Evolutionary conservation across 441 rosid genomes (phyloP).

Genomic region (Syzygium syzygioides): DNA sequence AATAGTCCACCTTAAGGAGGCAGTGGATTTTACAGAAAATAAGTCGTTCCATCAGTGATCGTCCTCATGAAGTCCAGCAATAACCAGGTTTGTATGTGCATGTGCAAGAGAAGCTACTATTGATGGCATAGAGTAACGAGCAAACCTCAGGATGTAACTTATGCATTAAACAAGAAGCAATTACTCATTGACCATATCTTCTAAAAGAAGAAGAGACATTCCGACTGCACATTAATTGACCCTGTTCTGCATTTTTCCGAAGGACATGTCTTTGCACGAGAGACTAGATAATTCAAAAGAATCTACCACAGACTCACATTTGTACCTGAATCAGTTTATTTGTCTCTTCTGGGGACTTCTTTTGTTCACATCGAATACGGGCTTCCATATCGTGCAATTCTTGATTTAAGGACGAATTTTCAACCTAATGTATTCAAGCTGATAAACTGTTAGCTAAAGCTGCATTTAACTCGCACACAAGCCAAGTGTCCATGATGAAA

Average conservation of each 20-base stretch:
- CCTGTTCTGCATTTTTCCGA: not conserved
- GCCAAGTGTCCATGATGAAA: not conserved
- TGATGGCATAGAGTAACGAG: no score
- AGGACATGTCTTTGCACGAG: not conserved
- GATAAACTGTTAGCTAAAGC: slow-evolving; percentile 14
- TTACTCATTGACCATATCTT: not conserved
- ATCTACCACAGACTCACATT: not conserved
- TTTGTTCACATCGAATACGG: slow-evolving; percentile 84
- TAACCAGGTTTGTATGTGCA: not conserved
- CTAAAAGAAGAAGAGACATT: not conserved
- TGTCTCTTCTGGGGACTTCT: slow-evolving; percentile 87
- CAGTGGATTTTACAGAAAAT: not conserved
- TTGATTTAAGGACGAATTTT: slow-evolving; percentile 83
- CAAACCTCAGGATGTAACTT: no score
- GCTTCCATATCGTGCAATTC: slow-evolving; percentile 95
- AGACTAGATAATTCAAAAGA: not conserved
- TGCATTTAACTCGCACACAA: not conserved
- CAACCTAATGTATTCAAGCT: slow-evolving; percentile 49
- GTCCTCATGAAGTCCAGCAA: not conserved
- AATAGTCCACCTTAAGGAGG: not conserved
- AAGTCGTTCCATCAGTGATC: not conserved
- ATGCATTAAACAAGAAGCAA: not conserved
- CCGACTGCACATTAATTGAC: not conserved
- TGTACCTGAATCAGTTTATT: slow-evolving; percentile 90
- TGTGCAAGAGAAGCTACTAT: not conserved